phyloP scores from a whole-genome alignment of 1,284 basidiomycete species.

The Puccinia polysora region DNA sequence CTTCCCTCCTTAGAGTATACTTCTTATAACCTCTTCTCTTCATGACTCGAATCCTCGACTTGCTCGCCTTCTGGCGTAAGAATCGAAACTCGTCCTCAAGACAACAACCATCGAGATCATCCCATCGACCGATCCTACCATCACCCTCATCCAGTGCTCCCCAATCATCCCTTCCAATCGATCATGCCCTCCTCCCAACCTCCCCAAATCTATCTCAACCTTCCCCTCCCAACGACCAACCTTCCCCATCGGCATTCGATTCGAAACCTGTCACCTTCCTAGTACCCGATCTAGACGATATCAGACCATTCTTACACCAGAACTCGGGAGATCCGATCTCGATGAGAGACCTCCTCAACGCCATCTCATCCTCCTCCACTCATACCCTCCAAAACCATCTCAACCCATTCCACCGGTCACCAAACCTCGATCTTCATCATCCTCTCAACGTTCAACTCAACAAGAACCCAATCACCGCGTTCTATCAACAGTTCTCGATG shows the following conservation, averaged over 20 bases:
- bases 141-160: background rate
- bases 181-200: too few relatives aligned
- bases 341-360: slow-evolving; percentile 12
- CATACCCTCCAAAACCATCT: too few relatives aligned
- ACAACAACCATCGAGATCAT: background rate
- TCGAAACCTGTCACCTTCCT: slow-evolving; percentile 13
- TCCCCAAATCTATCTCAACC: background rate
- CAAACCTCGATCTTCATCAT: background rate
- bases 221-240: background rate
- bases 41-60: slow-evolving; percentile 18
- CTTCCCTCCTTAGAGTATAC: too few relatives aligned
- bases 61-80: slow-evolving; percentile 13
- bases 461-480: background rate
- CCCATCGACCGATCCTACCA: too few relatives aligned
- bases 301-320: slow-evolving; percentile 10
- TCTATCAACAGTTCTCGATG: background rate
- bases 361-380: slow-evolving; percentile 8
- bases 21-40: too few relatives aligned
- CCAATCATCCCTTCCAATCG: too few relatives aligned
- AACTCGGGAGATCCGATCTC: slow-evolving; percentile 12
- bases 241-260: background rate
- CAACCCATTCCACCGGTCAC: slow-evolving; percentile 1
- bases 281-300: slow-evolving; percentile 20
- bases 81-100: background rate
- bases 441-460: slow-evolving; percentile 14